A percentile compares a stretch with the other conserved stretches of the same genome.
These are phyloP conservation scores for Fibroporia radiculosa DNA, from an alignment of 768 basidiomycete genomes.

Conservation along the genomic window DNA sequence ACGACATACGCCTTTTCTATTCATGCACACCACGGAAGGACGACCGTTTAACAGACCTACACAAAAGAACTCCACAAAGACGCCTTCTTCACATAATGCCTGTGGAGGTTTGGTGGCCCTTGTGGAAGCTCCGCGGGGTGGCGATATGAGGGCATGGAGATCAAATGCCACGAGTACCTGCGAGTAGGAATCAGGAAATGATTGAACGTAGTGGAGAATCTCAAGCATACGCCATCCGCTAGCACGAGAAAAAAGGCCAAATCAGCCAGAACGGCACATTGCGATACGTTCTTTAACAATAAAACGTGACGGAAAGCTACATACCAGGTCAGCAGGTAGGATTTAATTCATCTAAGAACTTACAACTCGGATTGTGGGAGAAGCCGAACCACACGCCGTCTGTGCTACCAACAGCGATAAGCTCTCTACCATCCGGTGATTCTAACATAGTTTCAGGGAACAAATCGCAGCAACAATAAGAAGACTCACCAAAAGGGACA, in stretches of 20 bases:
- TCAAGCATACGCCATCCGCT: constrained; percentile 66
- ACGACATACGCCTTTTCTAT: constrained; percentile 71
- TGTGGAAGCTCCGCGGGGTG: constrained; percentile 60
- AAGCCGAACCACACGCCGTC: constrained; percentile 97
- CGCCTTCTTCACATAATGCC: constrained; percentile 83
- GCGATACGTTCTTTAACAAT: constrained; percentile 89
- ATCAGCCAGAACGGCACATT: constrained; percentile 92
- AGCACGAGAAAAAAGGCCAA: constrained; percentile 95
- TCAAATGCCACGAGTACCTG: constrained; percentile 89
- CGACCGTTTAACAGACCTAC: constrained; percentile 83
- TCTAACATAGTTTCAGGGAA: constrained; percentile 35
- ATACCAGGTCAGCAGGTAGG: not conserved
- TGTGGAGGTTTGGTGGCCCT: constrained; percentile 81
- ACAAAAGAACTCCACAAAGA: constrained; percentile 94
- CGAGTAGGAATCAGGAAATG: not conserved
- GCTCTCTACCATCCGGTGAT: constrained; percentile 73
- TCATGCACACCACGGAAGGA: constrained; percentile 91
- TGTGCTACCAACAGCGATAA: constrained; percentile 90
- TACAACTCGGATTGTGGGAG: constrained; percentile 80
- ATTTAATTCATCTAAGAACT: constrained; percentile 17
- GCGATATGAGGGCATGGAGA: constrained; percentile 93
- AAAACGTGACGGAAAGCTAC: constrained; percentile 88
- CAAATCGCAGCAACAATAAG: not conserved
- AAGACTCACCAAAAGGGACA: constrained; percentile 74
- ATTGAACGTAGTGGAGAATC: not conserved